These are phyloP conservation scores for Casuarina cunninghamiana DNA, from an alignment of 306 rosid species.

Conservation along the genomic window DNA sequence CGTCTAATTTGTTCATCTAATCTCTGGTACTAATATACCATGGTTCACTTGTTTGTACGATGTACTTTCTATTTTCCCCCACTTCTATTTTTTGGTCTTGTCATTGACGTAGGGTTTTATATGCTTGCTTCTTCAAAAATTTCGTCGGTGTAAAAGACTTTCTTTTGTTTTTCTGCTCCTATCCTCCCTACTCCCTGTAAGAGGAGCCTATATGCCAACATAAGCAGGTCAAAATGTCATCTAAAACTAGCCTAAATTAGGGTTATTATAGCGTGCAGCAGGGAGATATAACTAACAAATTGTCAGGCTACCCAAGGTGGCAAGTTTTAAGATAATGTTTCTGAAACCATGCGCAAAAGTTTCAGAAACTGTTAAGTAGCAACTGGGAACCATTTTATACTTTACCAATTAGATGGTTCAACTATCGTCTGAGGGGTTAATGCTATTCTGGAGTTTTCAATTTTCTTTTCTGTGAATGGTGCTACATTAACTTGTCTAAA, in stretches of 20 bases:
- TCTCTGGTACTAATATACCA: not conserved
- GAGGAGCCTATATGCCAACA: not conserved
- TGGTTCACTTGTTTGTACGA: not conserved
- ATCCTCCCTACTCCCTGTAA: not conserved
- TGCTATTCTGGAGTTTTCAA: not conserved
- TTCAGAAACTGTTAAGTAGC: not conserved
- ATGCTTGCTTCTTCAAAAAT: not conserved
- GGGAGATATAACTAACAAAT: not conserved
- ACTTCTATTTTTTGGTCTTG: not conserved
- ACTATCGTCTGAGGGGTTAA: not conserved
- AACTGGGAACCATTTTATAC: not conserved
- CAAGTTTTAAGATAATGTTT: not conserved
- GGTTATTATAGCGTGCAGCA: not conserved
- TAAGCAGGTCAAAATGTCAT: not conserved
- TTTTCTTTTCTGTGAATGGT: not conserved
- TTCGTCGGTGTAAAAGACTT: not conserved
- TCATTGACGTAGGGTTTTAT: not conserved
- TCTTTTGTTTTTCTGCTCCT: not conserved
- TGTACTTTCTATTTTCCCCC: not conserved
- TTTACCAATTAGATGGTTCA: not conserved
- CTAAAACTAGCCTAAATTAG: not conserved
- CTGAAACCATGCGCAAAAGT: not conserved
- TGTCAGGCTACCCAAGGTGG: not conserved
- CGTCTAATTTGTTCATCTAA: not conserved
- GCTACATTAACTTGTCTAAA: slow-evolving; percentile 6